Base-by-base conservation (phyloP, 2,329 filamentous ascomycete genomes). In the Aquanectria penicillioides region DNA sequence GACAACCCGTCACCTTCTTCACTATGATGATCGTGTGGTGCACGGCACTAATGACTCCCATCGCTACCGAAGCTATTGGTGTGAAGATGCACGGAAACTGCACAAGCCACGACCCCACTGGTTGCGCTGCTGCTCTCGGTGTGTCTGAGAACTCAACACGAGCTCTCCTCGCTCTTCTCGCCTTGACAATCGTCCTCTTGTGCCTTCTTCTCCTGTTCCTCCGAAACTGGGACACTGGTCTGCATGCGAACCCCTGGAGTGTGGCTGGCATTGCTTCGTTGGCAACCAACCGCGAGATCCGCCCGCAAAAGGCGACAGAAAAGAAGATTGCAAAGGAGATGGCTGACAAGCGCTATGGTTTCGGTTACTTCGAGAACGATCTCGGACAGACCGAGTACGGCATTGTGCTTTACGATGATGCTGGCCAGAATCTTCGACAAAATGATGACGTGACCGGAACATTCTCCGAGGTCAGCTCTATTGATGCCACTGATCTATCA, bases 171-270 rank as follows among this genome's bases (percentile, higher is more conserved):
- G 66, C 68, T 3, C 57, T 70, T 2, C 18, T 70, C 5, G 63
- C 56, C 0, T 8, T 70, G 12, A 63, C 51, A 1, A 60, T 69
- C 1, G 47, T 69, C 1, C 60, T 70, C 0, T 63, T 70, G 6
- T 68, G 58, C 10, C 41, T 58, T 1, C 13, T 70, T 0, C 38
- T 70, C 2, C 61, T 61, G 9, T 70, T 62, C 26, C 25, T 70
- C 1, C 50, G 66, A 13, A 64, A 68, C 4, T 67, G 61, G 25
- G 58, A 70, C 2, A 70, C 68, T 9, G 68, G 68, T 0, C 20
- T 70, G 5, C 57, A 68, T 11, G 61, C 68, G 66, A 80, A 47
- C 62, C 75, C 12, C 44, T 82, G 36, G 75, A 78, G 15, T 36
- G 66, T 69, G 3, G 66, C 67, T 0, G 68, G 68, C 5, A 63